Percentiles rank a stretch among this genome's conserved stretches.
Evolutionary conservation across 1,284 basidiomycete species (phyloP).

Genomic region (Pascua sp.): DNA sequence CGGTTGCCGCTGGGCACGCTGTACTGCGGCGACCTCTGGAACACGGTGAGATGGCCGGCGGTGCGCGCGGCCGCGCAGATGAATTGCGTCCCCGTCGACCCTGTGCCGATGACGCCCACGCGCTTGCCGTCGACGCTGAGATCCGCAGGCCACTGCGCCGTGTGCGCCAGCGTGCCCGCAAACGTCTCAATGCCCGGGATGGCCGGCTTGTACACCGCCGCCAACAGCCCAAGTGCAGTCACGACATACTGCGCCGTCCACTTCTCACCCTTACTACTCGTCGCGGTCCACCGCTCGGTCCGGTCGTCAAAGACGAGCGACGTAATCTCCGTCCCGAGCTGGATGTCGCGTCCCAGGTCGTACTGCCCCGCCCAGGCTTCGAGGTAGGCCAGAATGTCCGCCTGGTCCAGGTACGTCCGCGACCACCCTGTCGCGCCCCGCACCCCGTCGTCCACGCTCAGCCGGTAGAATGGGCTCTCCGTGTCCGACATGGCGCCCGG

Average conservation of each 20-base stretch:
- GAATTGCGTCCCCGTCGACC: conserved; percentile 11
- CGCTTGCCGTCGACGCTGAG: conserved; percentile 2
- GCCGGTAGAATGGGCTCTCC: conserved; percentile 29
- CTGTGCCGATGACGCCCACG: conserved; percentile 8
- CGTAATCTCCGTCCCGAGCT: conserved; percentile 15
- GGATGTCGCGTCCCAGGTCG: conserved; percentile 24
- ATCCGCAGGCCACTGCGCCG: conserved; percentile 10
- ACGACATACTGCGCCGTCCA: conserved; percentile 25
- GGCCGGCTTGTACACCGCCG: conserved; percentile 20
- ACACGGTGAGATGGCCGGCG: conserved; percentile 7
- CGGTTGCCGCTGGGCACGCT: conserved; percentile 11
- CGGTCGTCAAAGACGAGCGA: conserved; percentile 4
- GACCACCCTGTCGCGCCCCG: conserved; percentile 18
- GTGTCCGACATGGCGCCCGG: conserved; percentile 33
- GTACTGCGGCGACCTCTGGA: conserved; percentile 18
- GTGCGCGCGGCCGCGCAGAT: conserved; percentile 3
- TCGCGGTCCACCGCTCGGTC: neutral
- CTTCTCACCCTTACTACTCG: neutral
- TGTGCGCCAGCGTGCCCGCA: conserved; percentile 9
- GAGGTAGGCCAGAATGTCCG: conserved; percentile 33
- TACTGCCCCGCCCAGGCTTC: conserved; percentile 20
- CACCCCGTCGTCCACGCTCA: conserved; percentile 13
- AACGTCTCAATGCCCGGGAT: conserved; percentile 11
- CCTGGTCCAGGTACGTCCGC: conserved; percentile 26
- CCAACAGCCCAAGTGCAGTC: conserved; percentile 13